Evolutionary conservation across 2,329 filamentous ascomycete genomes (phyloP), one percentile per base, ranked within the genome.

Genomic region (Phialophora macrospora): DNA sequence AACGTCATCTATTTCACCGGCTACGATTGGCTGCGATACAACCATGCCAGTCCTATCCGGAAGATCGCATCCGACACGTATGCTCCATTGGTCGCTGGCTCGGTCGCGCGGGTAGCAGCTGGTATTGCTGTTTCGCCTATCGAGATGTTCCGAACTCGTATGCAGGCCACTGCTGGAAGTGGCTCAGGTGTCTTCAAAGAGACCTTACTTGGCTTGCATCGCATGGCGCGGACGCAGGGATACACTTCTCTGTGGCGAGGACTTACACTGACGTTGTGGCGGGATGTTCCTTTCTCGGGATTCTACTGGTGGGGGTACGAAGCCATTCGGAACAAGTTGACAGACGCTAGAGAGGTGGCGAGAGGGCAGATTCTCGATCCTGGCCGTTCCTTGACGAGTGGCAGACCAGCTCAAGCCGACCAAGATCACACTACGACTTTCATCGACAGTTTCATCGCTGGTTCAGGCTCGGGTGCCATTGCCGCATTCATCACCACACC

Each of bases 251-350:
- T 99, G 0, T 99, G 95, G 95, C 85, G 94, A 63, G 95, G 95
- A 0, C 80, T 99, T 62, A 93, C 90, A 0, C 81, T 99, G 72
- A 98, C 94, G 0, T 85, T 99, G 64, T 99, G 95, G 95, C 86
- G 95, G 69, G 95, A 99, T 75, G 95, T 98, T 0, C 95, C 95
- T 0, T 99, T 99, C 74, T 98, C 94, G 0, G 95, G 91, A 3
- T 85, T 99, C 52, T 99, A 99, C 81, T 99, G 95, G 95, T 96
- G 91, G 88, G 94, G 95, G 12, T 99, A 99, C 76, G 95, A 99
- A 80, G 88, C 86, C 20, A 88, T 94, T 62, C 88, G 93, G 60
- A 87, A 88, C 26, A 80, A 81, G 60, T 79, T 98, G 64, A 90
- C 88, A 0, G 88, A 93, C 71, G 79, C 87, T 56, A 88, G 93